Evolutionary conservation across 306 rosid species (phyloP), one percentile per base, ranked within the genome.

Genomic region (Albizia julibrissin): DNA sequence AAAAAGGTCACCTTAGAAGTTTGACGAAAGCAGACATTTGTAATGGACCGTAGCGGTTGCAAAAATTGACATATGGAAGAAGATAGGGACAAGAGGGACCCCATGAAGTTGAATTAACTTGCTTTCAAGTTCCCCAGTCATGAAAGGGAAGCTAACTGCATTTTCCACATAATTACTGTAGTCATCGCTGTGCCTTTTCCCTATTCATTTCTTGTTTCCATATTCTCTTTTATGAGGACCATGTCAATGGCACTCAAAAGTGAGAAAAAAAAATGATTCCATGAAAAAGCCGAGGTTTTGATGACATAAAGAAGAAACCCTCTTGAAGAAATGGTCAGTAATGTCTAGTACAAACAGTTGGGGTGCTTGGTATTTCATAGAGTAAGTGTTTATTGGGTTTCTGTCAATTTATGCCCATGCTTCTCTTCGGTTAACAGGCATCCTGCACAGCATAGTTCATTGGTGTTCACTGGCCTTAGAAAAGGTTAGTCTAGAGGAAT

Each of bases 21-120:
- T 74, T 78, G 85, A 87, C 70, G 42, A 69, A 79, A 62, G 43
- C 59, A 69, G 72, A 82, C 84, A 84, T 24, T 31, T 73, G 43
- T 73, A 69, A 77, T 75, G 73, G 82, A 83, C 73, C 66, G 47
- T 76, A 71, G 75, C 65, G 65, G 50, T 72, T 43, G 83, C 37
- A 72, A 43, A 67, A 79, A 74, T 73, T 72, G 79, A 72, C 69
- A 62, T 42, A 69, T 69, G 50, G 73, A 24, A 24, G 68, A 82
- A 56, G 52, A 77, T 34, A 80, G 87, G 31, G 87, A 84, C 80
- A 80, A 15, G 9, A 46, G 59, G 81, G 89, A 71, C 87, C 93
- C 87, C 80, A 82, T 54, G 39, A 74, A 72, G 62, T 84, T 83
- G 24, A 86, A 85, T 62, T 76, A 13, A 69, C 50, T 72, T 69